Evolutionary conservation across 495 filamentous ascomycete species (phyloP).

Genomic region (Podospora didyma): DNA sequence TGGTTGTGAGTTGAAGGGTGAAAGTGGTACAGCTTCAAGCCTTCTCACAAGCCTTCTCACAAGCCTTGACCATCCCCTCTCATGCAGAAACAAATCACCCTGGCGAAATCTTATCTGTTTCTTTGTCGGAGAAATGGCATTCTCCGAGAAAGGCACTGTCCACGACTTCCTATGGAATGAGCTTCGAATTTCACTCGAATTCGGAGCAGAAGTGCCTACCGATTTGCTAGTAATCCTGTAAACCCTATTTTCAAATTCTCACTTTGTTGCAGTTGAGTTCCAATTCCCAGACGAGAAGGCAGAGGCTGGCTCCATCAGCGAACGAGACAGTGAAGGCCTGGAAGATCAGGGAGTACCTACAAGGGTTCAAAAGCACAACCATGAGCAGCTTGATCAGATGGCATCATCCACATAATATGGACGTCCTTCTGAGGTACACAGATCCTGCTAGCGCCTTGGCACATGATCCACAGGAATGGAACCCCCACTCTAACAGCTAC

Average conservation of each 20-base stretch:
- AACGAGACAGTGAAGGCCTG: too few relatives aligned
- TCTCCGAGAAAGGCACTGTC: neutral
- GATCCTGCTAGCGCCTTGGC: neutral
- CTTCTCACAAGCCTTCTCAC: too few relatives aligned
- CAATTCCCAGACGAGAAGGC: neutral
- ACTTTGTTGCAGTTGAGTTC: neutral
- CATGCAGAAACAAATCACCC: neutral
- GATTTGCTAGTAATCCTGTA: neutral
- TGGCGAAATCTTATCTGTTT: neutral
- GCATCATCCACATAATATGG: neutral
- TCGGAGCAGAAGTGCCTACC: neutral
- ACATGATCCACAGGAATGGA: neutral
- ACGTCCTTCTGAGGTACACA: neutral
- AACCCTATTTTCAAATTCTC: neutral
- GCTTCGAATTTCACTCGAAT: neutral
- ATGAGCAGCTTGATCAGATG: neutral
- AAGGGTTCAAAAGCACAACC: neutral
- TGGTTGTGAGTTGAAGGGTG: too few relatives aligned
- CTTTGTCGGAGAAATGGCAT: neutral
- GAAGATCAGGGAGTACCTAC: neutral
- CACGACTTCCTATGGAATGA: neutral
- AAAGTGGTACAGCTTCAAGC: too few relatives aligned
- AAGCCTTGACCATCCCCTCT: too few relatives aligned
- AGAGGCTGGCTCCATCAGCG: neutral
- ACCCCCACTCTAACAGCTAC: too few relatives aligned